Evolutionary conservation across 2,329 filamentous ascomycete genomes (phyloP).

Genomic region (Colletotrichum coccodes): DNA sequence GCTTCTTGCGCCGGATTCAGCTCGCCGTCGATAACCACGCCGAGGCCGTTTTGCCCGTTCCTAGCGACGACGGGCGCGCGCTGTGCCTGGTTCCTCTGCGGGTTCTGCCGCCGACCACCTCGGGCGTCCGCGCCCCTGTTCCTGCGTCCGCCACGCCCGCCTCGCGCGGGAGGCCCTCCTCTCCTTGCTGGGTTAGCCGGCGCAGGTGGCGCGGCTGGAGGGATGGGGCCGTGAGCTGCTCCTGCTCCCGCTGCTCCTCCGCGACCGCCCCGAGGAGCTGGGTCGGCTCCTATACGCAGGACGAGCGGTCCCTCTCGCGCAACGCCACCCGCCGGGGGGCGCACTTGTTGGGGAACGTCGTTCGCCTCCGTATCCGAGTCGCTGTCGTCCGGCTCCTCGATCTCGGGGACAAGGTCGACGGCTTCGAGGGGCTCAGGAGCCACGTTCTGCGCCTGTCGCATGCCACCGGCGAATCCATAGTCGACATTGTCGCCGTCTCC

Average conservation of each 20-base stretch:
- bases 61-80: conserved; percentile 34
- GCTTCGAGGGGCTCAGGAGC: conserved; percentile 32
- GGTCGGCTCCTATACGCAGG: conserved; percentile 60
- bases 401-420: conserved; percentile 36
- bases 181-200: conserved; percentile 38
- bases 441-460: not conserved
- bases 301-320: conserved; percentile 67
- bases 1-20: conserved; percentile 59
- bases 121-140: conserved; percentile 41
- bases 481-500: conserved; percentile 74
- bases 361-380: conserved; percentile 42
- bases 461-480: conserved; percentile 53
- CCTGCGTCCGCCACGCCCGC: conserved; percentile 41
- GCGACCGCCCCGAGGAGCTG: conserved; percentile 40
- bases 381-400: conserved; percentile 46
- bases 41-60: not conserved
- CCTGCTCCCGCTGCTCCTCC: conserved; percentile 22
- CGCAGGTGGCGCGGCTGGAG: conserved; percentile 43
- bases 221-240: conserved; percentile 33
- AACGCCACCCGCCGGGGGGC: conserved; percentile 51
- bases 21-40: conserved; percentile 36
- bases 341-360: conserved; percentile 36
- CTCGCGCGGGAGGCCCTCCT: conserved; percentile 29
- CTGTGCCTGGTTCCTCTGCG: conserved; percentile 38
- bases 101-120: conserved; percentile 40